Percentiles rank a stretch among this genome's conserved stretches.
These are phyloP conservation scores for Aspergillus caelatus DNA, from an alignment of 2,329 filamentous ascomycete genomes.

Conservation along the genomic window DNA sequence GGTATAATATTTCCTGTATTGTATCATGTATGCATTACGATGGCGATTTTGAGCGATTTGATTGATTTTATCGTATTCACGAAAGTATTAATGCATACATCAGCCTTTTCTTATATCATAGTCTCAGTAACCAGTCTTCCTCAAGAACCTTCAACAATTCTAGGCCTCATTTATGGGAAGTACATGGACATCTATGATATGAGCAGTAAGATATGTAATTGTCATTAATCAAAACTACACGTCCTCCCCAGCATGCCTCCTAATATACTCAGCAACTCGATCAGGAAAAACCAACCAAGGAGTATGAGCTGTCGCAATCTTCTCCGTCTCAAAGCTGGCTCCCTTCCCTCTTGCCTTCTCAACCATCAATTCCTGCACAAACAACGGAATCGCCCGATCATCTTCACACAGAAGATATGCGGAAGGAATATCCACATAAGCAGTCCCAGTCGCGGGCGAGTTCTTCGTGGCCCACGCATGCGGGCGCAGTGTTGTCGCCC, in stretches of 20 bases:
- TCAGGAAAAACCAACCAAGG: conserved; percentile 33
- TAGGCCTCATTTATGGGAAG: background rate
- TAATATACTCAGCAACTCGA: conserved; percentile 23
- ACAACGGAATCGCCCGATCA: conserved; percentile 33
- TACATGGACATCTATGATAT: background rate
- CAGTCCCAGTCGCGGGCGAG: conserved; percentile 28
- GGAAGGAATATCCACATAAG: conserved; percentile 29
- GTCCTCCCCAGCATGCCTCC: conserved; percentile 14
- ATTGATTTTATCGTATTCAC: background rate
- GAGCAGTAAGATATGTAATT: background rate
- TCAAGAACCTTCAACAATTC: background rate
- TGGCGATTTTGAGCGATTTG: background rate
- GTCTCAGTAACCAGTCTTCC: too few relatives aligned
- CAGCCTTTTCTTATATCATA: background rate
- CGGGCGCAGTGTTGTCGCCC: conserved; percentile 32
- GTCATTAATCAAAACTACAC: background rate
- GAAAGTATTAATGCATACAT: background rate
- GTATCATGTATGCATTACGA: conserved; percentile 4
- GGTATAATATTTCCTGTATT: background rate
- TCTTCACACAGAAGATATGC: conserved; percentile 34
- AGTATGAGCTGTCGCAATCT: conserved; percentile 29
- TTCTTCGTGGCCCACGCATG: conserved; percentile 34
- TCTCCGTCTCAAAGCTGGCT: conserved; percentile 33
- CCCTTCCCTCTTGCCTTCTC: conserved; percentile 31
- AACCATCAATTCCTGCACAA: conserved; percentile 35